Conservation (phyloP, 495 filamentous ascomycete species). For the Neurospora sp. region DNA sequence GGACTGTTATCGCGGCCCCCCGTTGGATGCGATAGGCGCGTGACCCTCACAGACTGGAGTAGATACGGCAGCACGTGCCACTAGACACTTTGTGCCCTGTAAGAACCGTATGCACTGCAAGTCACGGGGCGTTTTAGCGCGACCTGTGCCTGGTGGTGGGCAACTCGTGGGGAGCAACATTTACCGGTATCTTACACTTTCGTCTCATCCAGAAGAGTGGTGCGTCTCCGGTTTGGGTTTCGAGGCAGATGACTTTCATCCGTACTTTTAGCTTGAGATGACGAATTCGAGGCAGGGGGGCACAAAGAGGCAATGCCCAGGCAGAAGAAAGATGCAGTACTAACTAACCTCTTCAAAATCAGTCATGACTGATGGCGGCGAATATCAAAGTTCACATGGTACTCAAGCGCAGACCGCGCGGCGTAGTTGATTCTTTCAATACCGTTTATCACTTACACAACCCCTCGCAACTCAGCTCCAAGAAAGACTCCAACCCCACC, state of each 20-base stretch:
- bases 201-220: neutral
- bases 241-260: neutral
- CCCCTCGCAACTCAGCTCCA: neutral
- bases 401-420: neutral
- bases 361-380: neutral
- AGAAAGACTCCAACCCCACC: neutral
- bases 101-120: neutral
- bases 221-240: neutral
- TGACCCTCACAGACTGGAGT: slow-evolving; percentile 21
- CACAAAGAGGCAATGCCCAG: neutral
- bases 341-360: neutral
- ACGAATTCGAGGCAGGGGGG: neutral
- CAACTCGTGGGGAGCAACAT: neutral
- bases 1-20: neutral
- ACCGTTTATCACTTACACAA: neutral
- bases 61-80: slow-evolving; percentile 19
- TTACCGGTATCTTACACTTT: neutral
- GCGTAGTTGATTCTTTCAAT: neutral
- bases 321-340: neutral
- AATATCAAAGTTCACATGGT: neutral
- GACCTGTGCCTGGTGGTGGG: neutral
- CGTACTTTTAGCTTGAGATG: neutral
- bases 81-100: neutral
- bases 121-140: neutral
- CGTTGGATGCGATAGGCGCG: slow-evolving; percentile 20